Percentiles rank a stretch among this genome's conserved stretches.
phyloP scores from a whole-genome alignment of 305 asterid species.

The Fraxinus albicans region DNA sequence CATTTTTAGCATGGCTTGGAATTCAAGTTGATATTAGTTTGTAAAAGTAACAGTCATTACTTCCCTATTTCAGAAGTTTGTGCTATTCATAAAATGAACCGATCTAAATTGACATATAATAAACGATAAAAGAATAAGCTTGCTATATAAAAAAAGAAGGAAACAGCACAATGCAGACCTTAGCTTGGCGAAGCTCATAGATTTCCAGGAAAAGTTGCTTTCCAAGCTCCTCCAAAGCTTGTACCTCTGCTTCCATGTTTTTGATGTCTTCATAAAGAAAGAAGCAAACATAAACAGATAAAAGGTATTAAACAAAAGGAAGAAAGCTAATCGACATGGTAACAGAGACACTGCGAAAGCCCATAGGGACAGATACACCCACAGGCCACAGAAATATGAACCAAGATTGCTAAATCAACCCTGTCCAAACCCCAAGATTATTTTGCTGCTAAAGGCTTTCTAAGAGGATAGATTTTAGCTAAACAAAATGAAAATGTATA shows the following conservation, averaged over 20 bases:
- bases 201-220: constrained; percentile 89
- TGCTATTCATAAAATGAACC: neutral
- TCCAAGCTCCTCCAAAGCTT: constrained; percentile 90
- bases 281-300: constrained; percentile 17
- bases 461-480: neutral
- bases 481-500: neutral
- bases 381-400: neutral
- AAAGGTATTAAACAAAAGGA: constrained; percentile 2
- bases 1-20: neutral
- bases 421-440: neutral
- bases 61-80: neutral
- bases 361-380: neutral
- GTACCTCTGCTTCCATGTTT: constrained; percentile 89
- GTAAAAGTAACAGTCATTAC: neutral
- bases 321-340: neutral
- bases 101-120: neutral
- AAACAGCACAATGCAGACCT: constrained; percentile 45
- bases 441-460: neutral
- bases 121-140: neutral
- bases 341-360: constrained; percentile 3
- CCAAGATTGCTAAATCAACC: neutral
- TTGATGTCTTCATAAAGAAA: constrained; percentile 61
- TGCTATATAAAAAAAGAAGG: constrained; percentile 16
- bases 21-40: neutral
- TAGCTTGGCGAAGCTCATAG: constrained; percentile 99